phyloP scores from a whole-genome alignment of 352 stramenopile genomes.

The Phytophthora multivora region DNA sequence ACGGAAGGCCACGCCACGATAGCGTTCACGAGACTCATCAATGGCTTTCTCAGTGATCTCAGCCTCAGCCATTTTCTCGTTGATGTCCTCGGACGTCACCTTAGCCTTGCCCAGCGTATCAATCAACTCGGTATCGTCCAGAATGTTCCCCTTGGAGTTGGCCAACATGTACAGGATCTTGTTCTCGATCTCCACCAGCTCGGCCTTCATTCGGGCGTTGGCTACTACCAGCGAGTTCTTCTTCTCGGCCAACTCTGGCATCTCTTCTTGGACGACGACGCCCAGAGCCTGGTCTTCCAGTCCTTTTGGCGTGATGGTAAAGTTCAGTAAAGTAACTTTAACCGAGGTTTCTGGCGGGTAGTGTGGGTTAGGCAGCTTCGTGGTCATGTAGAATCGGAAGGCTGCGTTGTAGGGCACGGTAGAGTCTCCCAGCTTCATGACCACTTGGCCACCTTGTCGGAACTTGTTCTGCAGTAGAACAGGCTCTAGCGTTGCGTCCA shows the following conservation, averaged over 20 bases:
- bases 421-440: conserved; percentile 93
- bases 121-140: conserved; percentile 93
- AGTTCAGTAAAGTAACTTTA: conserved; percentile 94
- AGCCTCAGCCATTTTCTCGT: conserved; percentile 92
- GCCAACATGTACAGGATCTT: conserved; percentile 94
- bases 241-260: conserved; percentile 93
- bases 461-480: conserved; percentile 93
- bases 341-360: conserved; percentile 93
- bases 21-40: conserved; percentile 89
- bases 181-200: conserved; percentile 94
- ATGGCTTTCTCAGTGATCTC: conserved; percentile 93
- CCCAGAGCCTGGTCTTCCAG: conserved; percentile 92
- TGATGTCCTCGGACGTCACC: conserved; percentile 92
- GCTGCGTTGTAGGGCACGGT: conserved; percentile 91
- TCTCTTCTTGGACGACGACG: conserved; percentile 93
- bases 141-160: conserved; percentile 93
- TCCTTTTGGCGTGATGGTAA: conserved; percentile 91
- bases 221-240: conserved; percentile 93
- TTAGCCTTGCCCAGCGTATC: conserved; percentile 92
- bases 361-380: conserved; percentile 93
- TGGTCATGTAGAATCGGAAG: conserved; percentile 95
- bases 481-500: conserved; percentile 92
- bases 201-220: conserved; percentile 92
- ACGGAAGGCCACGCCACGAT: conserved; percentile 89
- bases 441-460: conserved; percentile 91